Evolutionary conservation across 108 stramenopile species (phyloP), one percentile per base, ranked within the genome.

Genomic region (Aurantiochytrium sp.): DNA sequence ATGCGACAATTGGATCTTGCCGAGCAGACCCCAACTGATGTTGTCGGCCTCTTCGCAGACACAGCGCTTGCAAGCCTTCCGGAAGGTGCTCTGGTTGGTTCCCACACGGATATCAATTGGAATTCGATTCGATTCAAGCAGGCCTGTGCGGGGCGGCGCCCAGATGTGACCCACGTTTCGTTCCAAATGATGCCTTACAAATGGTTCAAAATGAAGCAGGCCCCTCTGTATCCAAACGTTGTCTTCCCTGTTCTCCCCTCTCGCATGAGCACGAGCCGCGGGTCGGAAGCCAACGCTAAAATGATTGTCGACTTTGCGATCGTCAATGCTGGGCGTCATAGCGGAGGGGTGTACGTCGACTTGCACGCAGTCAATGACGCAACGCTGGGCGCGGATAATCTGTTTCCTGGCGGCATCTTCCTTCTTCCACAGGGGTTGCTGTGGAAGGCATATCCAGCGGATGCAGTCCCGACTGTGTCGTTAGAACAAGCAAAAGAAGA

Each of bases 151-250:
- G 89, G 90, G 3, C 5, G 44, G 25, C 69, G 90, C 18, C 44
- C 71, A 4, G 90, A 93, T 47, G 91, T 92, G 18, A 58, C 88
- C 8, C 93, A 93, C 35, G 25, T 92, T 19, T 91, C 90, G n/a
- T 49, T 92, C 43, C 93, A 93, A 60, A 88, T 93, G 88, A 90
- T 92, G 91, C 93, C 93, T 3, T 93, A 93, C 87, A 91, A 92
- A 4, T 93, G 93, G 93, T 93, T 91, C 69, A 25, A 5, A 6
- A 4, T 19, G 58, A 42, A 59, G 89, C 91, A 91, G 45, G 73
- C 21, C 19, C 57, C 87, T n/a, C 58, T 83, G 12, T 83, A 83
- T 44, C 73, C 73, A 53, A 1, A 83, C 51, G 51, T 83, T 6
- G 23, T 14, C 12, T 83, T 83, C 28, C 73, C 73, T 6, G 8